Evolutionary conservation across 208 protist species (phyloP), one percentile per base, ranked within the genome.

Genomic region (Vickermania spadyakhi): DNA sequence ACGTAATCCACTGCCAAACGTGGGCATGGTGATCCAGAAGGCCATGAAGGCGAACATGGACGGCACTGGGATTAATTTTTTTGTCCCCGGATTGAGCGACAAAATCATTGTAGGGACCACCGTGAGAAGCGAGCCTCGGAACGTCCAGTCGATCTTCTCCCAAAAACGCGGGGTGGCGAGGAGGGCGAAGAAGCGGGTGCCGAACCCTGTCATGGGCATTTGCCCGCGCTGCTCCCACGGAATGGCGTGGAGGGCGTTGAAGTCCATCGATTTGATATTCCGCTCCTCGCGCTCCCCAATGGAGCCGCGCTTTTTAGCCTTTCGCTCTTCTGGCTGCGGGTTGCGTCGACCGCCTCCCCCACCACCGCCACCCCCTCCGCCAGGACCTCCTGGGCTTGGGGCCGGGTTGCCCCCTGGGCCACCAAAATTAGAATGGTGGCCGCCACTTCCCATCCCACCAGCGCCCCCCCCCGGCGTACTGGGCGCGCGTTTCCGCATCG

Each of bases 21-120:
- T 95, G 28, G 84, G 84, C 77, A 81, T 87, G 7, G 82, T 85
- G 58, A 95, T 92, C 85, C 88, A 95, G 64, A 92, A 95, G 28
- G 88, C 88, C 30, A 81, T 81, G 70, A 91, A 92, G 31, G 88
- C 83, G 26, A 91, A 69, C 2, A 70, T 78, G 52, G 80, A 86
- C 28, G 88, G 74, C 67, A 94, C 74, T 5, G 88, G 84, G 28
- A 94, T 86, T 56, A 80, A 63, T 22, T 45, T 2, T 27, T 62
- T 61, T 45, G 88, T 95, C 52, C 72, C 50, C 2, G 84, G 84
- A 63, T 95, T 82, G 7, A 95, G 71, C 1, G 82, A 75, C 1
- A 95, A 78, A 62, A 95, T 78, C 88, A 92, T 95, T 11, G 81
- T 82, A 18, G 88, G 88, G 2, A 95, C 57, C 31, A 95, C 81